Conservation (phyloP, 2,329 filamentous ascomycete species). For the Plectosphaerella plurivora region DNA sequence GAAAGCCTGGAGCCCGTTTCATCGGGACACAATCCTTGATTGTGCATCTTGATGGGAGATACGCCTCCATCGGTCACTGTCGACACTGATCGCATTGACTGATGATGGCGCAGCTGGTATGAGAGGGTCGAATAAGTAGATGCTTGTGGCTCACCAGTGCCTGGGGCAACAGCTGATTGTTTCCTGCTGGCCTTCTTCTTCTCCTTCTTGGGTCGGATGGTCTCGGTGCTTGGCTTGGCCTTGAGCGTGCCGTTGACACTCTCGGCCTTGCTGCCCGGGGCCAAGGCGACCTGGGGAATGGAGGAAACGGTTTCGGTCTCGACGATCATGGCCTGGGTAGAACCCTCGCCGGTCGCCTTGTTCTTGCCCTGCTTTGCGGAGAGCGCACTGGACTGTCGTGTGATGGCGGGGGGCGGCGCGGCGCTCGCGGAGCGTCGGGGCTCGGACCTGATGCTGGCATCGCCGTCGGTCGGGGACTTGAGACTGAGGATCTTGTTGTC, state of each 20-base stretch:
- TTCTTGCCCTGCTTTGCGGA: constrained; percentile 65
- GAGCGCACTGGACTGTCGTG: constrained; percentile 59
- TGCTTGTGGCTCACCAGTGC: constrained; percentile 60
- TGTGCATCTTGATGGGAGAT: constrained; percentile 28
- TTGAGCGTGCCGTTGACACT: constrained; percentile 70
- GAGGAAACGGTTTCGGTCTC: constrained; percentile 95
- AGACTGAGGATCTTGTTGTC: constrained; percentile 36
- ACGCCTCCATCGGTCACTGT: constrained; percentile 21
- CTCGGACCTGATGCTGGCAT: constrained; percentile 47
- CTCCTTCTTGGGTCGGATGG: constrained; percentile 89
- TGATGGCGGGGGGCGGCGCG: constrained; percentile 51
- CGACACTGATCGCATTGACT: constrained; percentile 31
- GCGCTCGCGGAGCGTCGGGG: constrained; percentile 35
- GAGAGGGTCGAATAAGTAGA: constrained; percentile 18
- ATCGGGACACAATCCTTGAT: constrained; percentile 24
- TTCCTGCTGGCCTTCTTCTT: constrained; percentile 79
- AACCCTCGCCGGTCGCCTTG: constrained; percentile 65
- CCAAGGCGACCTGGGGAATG: constrained; percentile 77
- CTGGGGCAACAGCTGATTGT: constrained; percentile 63
- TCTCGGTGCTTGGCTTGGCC: constrained; percentile 88
- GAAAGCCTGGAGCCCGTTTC: constrained; percentile 18
- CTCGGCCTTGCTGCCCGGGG: constrained; percentile 57
- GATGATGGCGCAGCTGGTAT: constrained; percentile 31
- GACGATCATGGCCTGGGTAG: constrained; percentile 87
- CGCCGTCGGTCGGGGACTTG: constrained; percentile 53